These are phyloP conservation scores for Hericium coralloides DNA, from an alignment of 768 basidiomycete species.

Conservation along the genomic window DNA sequence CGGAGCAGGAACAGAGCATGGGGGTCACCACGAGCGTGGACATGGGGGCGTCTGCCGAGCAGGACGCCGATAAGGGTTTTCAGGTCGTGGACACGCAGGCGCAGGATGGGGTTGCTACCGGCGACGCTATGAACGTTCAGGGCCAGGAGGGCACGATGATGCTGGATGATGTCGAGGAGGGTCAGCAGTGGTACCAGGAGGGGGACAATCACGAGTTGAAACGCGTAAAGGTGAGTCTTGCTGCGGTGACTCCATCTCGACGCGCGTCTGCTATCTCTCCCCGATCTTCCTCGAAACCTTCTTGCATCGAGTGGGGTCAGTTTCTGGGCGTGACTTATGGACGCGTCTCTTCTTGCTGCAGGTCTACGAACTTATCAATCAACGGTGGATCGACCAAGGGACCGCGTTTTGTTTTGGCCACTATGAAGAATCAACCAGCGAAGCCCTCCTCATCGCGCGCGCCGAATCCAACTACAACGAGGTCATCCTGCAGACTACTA, in stretches of 20 bases:
- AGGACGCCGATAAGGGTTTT: constrained; percentile 10
- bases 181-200: constrained; percentile 53
- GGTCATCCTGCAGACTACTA: constrained; percentile 71
- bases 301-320: background rate
- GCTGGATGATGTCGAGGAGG: constrained; percentile 39
- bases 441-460: constrained; percentile 78
- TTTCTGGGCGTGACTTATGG: background rate
- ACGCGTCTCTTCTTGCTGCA: constrained; percentile 22
- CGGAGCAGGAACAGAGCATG: constrained; percentile 3
- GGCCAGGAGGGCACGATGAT: constrained; percentile 34
- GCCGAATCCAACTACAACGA: constrained; percentile 65
- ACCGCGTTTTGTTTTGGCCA: constrained; percentile 95
- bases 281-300: constrained; percentile 3
- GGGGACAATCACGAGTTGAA: constrained; percentile 62
- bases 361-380: constrained; percentile 91
- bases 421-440: constrained; percentile 65
- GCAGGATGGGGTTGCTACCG: constrained; percentile 7
- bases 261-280: constrained; percentile 14
- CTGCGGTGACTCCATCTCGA: constrained; percentile 12
- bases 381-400: constrained; percentile 92
- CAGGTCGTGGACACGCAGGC: constrained; percentile 3
- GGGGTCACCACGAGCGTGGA: constrained; percentile 1
- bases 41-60: constrained; percentile 3
- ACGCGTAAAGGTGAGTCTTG: constrained; percentile 66
- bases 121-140: constrained; percentile 30